These are phyloP conservation scores for Solanum pimpinellifolium DNA, from an alignment of 257 asterid genomes.

Conservation along the genomic window DNA sequence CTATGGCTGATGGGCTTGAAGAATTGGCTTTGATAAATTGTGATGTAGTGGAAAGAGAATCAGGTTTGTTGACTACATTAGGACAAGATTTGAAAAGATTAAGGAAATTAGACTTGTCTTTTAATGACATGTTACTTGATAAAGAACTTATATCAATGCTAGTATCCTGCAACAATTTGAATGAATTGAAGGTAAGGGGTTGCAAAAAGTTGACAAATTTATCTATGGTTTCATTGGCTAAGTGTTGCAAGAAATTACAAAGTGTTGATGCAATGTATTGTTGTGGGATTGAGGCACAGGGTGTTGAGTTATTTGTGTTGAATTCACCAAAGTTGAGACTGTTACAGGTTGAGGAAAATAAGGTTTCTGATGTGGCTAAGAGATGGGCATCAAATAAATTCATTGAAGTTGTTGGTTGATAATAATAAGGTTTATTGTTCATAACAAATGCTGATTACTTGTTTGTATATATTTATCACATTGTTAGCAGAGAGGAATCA, in stretches of 20 bases:
- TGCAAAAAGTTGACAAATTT: constrained; percentile 34
- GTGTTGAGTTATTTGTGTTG: constrained; percentile 36
- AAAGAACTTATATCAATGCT: constrained; percentile 62
- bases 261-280: constrained; percentile 41
- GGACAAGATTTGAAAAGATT: constrained; percentile 57
- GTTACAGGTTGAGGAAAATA: constrained; percentile 47
- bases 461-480: background rate
- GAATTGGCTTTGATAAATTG: constrained; percentile 65
- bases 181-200: constrained; percentile 60
- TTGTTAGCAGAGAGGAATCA: background rate
- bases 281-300: constrained; percentile 27
- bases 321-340: constrained; percentile 23
- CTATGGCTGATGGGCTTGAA: constrained; percentile 20
- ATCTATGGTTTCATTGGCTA: constrained; percentile 14
- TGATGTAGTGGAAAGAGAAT: constrained; percentile 50
- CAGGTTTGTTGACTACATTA: constrained; percentile 45
- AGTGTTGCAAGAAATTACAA: constrained; percentile 36
- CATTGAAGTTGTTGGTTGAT: constrained; percentile 36
- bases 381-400: constrained; percentile 19
- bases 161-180: constrained; percentile 39
- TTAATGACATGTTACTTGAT: constrained; percentile 51
- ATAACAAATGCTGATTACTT: background rate
- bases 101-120: constrained; percentile 62
- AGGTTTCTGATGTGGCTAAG: constrained; percentile 32
- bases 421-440: background rate